Evolutionary conservation across 2,329 filamentous ascomycete species (phyloP).

Genomic region (Huntiella decipiens): DNA sequence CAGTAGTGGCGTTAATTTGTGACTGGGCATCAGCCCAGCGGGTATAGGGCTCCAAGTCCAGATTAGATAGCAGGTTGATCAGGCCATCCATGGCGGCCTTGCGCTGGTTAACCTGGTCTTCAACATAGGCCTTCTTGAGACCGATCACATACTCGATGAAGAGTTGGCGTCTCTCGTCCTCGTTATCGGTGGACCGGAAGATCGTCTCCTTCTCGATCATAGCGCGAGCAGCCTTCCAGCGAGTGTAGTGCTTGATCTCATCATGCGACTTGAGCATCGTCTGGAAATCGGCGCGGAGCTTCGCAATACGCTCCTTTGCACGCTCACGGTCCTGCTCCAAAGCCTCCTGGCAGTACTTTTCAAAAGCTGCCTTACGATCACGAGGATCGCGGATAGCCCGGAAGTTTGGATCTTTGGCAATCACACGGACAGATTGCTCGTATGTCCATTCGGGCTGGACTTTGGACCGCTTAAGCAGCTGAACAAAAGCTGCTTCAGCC

Average conservation of each 20-base stretch:
- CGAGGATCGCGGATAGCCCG: slow-evolving; percentile 82
- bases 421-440: slow-evolving; percentile 71
- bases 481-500: slow-evolving; percentile 81
- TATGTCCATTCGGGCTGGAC: slow-evolving; percentile 86
- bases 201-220: slow-evolving; percentile 92
- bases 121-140: slow-evolving; percentile 61
- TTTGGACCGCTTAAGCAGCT: slow-evolving; percentile 66
- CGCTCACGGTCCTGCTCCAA: slow-evolving; percentile 84
- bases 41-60: slow-evolving; percentile 82
- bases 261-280: slow-evolving; percentile 92
- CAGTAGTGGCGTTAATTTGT: slow-evolving; percentile 32
- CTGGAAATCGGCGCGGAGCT: slow-evolving; percentile 82
- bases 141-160: slow-evolving; percentile 86
- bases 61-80: slow-evolving; percentile 53
- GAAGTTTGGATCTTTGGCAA: slow-evolving; percentile 81
- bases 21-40: slow-evolving; percentile 82
- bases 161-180: slow-evolving; percentile 69
- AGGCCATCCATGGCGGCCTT: slow-evolving; percentile 75
- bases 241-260: slow-evolving; percentile 91
- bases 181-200: slow-evolving; percentile 77
- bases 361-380: slow-evolving; percentile 76
- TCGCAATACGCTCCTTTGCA: slow-evolving; percentile 79
- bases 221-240: slow-evolving; percentile 87
- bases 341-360: slow-evolving; percentile 85
- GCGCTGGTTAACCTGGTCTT: slow-evolving; percentile 52